Evolutionary conservation across 257 asterid genomes (phyloP).

Genomic region (Nicotiana sylvestris): DNA sequence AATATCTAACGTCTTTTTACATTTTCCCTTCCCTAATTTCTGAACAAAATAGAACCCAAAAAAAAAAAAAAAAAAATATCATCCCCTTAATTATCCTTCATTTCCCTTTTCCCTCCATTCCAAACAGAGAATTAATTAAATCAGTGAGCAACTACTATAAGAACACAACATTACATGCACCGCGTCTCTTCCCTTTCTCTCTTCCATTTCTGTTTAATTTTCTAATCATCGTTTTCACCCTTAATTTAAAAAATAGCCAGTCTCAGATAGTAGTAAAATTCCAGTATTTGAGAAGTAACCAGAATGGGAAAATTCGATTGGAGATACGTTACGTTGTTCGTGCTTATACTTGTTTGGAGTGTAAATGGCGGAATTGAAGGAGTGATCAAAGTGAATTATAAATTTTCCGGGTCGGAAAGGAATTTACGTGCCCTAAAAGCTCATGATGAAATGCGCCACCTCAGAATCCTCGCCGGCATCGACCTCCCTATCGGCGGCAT

Average conservation of each 20-base stretch:
- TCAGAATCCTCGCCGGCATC: slow-evolving; percentile 75
- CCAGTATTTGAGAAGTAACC: background rate
- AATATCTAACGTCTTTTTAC: no score
- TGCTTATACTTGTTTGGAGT: background rate
- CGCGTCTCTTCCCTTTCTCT: background rate
- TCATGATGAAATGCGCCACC: slow-evolving; percentile 83
- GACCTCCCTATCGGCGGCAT: slow-evolving; percentile 95
- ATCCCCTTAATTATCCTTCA: background rate
- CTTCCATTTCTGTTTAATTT: background rate
- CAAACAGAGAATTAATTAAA: background rate
- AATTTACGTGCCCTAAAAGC: slow-evolving; percentile 73
- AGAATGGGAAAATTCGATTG: background rate
- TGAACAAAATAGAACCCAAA: no score
- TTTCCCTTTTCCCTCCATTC: background rate
- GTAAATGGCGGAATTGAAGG: slow-evolving; percentile 20
- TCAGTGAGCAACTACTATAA: background rate
- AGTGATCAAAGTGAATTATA: slow-evolving; percentile 67
- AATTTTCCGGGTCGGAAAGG: slow-evolving; percentile 66
- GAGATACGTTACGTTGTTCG: background rate
- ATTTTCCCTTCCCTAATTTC: no score
- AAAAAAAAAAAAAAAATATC: no score
- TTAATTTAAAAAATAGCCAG: background rate
- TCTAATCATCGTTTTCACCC: background rate
- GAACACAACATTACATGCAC: background rate
- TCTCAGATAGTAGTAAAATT: background rate